Evolutionary conservation across 306 rosid genomes (phyloP), one percentile per base, ranked within the genome.

Genomic region (Lupinus albus): DNA sequence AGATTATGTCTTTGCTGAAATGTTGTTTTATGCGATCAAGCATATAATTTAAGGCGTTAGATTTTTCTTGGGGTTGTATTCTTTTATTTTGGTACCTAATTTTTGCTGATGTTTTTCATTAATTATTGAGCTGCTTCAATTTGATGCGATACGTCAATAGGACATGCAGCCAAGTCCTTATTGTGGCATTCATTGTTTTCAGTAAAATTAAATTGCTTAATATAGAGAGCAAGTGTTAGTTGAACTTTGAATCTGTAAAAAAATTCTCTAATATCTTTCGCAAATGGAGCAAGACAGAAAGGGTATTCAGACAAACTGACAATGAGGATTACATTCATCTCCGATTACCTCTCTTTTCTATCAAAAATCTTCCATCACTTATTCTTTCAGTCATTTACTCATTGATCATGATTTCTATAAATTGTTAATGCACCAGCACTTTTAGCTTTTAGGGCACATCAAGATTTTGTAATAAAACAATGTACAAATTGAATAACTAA

Each of bases 391-490:
- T 4, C 3, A 33, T 33, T 6, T 33, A 5, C 38, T 33, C 36
- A 32, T 0, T 39, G 45, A 39, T 9, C 45, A 39, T 9, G 45
- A 9, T 39, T 39, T 8, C 12, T 10, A 39, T 39, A 12, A 10
- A 39, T 39, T 39, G 30, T 58, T 59, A 36, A 21, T 21, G 61
- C 63, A 35, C 52, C 5, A 7, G 44, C 73, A 52, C 54, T 18
- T 46, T 25, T 25, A 25, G 30, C 18, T 4, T 8, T 2, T 1
- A 25, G 33, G 47, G 73, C 64, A 18, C 47, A 14, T 28, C 58
- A 47, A 21, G 61, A 64, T 64, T 49, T 47, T 46, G 56, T 25
- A 71, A 16, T 59, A 18, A 18, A 44, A 48, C 74, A 71, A 58
- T 65, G 69, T 50, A 71, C 64, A 36, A 59, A 38, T 39, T 3